Evolutionary conservation across 2,329 filamentous ascomycete genomes (phyloP), one percentile per base, ranked within the genome.

Genomic region (Lachnellula occidentalis): DNA sequence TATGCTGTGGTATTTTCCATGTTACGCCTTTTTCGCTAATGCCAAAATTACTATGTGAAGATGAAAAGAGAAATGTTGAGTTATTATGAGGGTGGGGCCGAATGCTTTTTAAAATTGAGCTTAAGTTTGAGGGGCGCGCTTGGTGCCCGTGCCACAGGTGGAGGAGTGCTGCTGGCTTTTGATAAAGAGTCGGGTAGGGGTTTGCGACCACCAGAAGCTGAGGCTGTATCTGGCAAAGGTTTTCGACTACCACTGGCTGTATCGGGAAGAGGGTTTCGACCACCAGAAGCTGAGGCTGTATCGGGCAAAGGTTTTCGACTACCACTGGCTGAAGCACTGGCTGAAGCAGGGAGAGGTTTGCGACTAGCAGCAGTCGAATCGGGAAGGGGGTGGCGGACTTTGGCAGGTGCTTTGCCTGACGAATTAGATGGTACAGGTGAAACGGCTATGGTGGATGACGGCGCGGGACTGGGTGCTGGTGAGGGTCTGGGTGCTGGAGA

Each of bases 21-120:
- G 37, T 34, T 42, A 59, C 62, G 58, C 63, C 61, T 49, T 61
- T 61, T 31, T 64, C 64, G 63, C 62, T 66, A 65, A 64, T 65
- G 56, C 61, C 50, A 46, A 56, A 58, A 53, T 50, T 14, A 43
- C 21, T 43, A 14, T 27, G 15, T 46, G 34, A 42, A 39, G n/a
- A 24, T 17, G 48, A 34, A 22, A 55, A 47, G 39, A 17, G 14
- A 41, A 27, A 42, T 5, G 6, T 19, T 27, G 9, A 8, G 34
- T 27, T 43, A 49, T 39, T 45, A 22, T 12, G 34, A 45, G 37
- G 5, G 47, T 51, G 31, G 36, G 27, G 37, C 34, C 34, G 42
- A 47, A 27, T 56, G 45, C 27, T 39, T 48, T 24, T 54, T 58
- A 11, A 51, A 19, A 19, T 51, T 58, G 34, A 61, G 51, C 39